Evolutionary conservation across 371 early-diverging fungal species (phyloP).

Genomic region (Mortierella sp.): DNA sequence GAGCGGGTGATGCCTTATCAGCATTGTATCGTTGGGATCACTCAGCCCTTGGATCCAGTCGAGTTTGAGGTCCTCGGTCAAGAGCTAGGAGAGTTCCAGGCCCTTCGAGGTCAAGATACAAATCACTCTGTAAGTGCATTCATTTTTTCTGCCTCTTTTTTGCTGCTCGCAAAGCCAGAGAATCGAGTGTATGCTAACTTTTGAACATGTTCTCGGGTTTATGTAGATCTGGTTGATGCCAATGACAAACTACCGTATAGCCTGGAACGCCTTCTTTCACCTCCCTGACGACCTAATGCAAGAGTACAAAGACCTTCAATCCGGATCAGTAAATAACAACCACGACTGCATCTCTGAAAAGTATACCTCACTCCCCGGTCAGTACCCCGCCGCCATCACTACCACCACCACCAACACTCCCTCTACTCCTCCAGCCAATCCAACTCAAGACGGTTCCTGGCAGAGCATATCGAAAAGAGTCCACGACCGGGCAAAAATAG

Average conservation of each 20-base stretch:
- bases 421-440: neutral
- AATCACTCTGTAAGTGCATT: constrained; percentile 19
- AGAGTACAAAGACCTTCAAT: constrained; percentile 3
- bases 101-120: constrained; percentile 3
- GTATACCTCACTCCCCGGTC: neutral
- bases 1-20: constrained; percentile 9
- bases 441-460: neutral
- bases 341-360: neutral
- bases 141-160: neutral
- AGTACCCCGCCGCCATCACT: neutral
- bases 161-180: too few relatives aligned
- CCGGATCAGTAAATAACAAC: neutral
- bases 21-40: constrained; percentile 21
- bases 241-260: constrained; percentile 7
- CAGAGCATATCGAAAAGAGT: neutral
- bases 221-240: constrained; percentile 26
- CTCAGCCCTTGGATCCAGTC: constrained; percentile 16
- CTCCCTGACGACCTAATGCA: neutral
- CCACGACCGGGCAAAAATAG: neutral
- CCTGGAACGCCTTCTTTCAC: constrained; percentile 14
- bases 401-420: neutral
- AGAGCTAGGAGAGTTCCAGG: constrained; percentile 11
- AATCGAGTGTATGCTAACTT: too few relatives aligned
- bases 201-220: neutral
- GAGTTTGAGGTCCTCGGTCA: constrained; percentile 7